These are phyloP conservation scores for Aspergillus chevalieri DNA, from an alignment of 2,329 filamentous ascomycete genomes.

Conservation along the genomic window DNA sequence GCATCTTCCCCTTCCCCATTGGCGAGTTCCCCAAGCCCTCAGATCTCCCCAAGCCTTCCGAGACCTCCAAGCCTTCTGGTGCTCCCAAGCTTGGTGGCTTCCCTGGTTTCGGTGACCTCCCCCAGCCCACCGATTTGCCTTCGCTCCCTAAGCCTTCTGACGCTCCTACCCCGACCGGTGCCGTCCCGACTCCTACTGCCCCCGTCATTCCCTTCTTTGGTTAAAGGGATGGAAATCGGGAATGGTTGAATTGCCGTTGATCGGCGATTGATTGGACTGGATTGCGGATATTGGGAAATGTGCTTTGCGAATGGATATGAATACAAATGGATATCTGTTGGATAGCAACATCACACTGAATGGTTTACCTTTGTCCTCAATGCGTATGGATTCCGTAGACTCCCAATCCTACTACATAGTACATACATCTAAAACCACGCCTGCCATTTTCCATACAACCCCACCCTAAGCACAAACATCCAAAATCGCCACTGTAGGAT, in stretches of 20 bases:
- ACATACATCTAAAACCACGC: not conserved
- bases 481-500: constrained; percentile 60
- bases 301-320: not conserved
- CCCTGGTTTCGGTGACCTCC: not conserved
- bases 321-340: too few relatives aligned
- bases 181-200: not conserved
- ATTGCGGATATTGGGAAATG: not conserved
- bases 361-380: too few relatives aligned
- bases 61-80: not conserved
- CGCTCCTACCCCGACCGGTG: not conserved
- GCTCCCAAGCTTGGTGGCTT: too few relatives aligned
- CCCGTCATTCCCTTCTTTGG: not conserved
- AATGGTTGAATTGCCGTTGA: not conserved
- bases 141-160: not conserved
- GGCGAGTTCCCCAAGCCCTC: not conserved
- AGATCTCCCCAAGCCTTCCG: not conserved
- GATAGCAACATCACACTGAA: too few relatives aligned
- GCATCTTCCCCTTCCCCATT: not conserved
- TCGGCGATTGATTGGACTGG: not conserved
- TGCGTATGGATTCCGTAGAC: not conserved
- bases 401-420: not conserved
- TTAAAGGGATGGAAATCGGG: not conserved
- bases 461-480: constrained; percentile 46
- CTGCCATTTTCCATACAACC: not conserved
- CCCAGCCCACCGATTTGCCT: not conserved